Evolutionary conservation across 2,329 filamentous ascomycete species (phyloP).

Genomic region (Fusarium clavum): DNA sequence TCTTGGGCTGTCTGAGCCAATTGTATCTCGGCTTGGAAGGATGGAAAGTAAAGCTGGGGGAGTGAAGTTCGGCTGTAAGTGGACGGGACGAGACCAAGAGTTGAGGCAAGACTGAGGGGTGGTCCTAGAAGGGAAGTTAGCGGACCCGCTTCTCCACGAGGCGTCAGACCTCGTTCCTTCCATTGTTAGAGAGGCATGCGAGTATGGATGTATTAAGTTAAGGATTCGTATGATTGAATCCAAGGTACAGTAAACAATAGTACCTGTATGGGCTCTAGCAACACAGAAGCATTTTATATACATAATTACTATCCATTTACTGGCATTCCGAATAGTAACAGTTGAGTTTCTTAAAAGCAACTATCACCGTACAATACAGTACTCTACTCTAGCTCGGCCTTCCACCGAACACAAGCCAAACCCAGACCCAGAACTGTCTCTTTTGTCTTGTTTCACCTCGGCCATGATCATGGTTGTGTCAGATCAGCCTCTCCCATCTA

Average conservation of each 20-base stretch:
- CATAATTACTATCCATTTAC: background rate
- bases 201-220: background rate
- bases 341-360: background rate
- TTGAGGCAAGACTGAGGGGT: background rate
- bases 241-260: background rate
- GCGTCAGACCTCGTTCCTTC: constrained; percentile 7
- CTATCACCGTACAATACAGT: background rate
- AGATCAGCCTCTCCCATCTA: constrained; percentile 24
- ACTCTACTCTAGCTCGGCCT: constrained; percentile 31
- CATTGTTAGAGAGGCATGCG: constrained; percentile 9
- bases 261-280: background rate
- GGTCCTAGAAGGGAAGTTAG: constrained; percentile 20
- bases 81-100: constrained; percentile 2
- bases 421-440: background rate
- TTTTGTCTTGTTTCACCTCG: constrained; percentile 33
- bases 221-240: background rate
- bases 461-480: constrained; percentile 30
- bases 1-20: constrained; percentile 9
- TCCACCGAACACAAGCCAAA: constrained; percentile 35
- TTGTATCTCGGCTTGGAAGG: background rate
- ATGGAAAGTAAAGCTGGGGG: constrained; percentile 34
- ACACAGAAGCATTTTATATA: background rate
- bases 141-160: constrained; percentile 27
- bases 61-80: constrained; percentile 26
- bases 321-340: background rate